Evolutionary conservation across 441 rosid genomes (phyloP).

Genomic region (Flueggea neowawraea): DNA sequence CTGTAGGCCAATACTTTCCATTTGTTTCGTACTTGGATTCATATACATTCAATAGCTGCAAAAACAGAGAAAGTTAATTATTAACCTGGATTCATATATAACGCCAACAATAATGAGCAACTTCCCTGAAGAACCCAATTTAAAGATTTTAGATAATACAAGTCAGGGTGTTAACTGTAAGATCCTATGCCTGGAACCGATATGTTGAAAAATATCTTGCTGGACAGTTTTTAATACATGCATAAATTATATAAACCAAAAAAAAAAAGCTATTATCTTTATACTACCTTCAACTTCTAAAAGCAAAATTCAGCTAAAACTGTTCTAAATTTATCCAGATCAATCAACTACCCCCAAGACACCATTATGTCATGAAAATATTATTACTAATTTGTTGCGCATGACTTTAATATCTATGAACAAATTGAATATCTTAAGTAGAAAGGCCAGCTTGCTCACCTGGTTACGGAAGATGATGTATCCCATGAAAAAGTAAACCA

Average conservation of each 20-base stretch:
- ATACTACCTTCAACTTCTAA: too few species aligned
- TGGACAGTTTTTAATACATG: too few species aligned
- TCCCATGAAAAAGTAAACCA: slow-evolving; percentile 79
- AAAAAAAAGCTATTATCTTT: background rate
- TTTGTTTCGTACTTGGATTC: slow-evolving; percentile 74
- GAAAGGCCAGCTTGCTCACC: slow-evolving; percentile 32
- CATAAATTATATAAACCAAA: background rate
- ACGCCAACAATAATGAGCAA: background rate
- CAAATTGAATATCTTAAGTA: background rate
- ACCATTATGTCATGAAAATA: background rate
- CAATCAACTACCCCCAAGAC: too few species aligned
- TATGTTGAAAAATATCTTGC: too few species aligned
- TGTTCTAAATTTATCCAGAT: too few species aligned
- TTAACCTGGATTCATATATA: background rate
- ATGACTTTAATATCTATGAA: background rate
- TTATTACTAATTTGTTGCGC: background rate
- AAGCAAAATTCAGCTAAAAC: too few species aligned
- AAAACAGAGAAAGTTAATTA: background rate
- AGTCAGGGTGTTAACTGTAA: too few species aligned
- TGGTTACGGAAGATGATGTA: slow-evolving; percentile 88
- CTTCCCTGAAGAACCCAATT: background rate
- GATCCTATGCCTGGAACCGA: too few species aligned
- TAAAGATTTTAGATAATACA: background rate
- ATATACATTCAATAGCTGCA: slow-evolving; percentile 87
- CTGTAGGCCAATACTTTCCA: slow-evolving; percentile 88